Evolutionary conservation across 768 basidiomycete species (phyloP), one percentile per base, ranked within the genome.

Genomic region (Pleurotus pulmonarius): DNA sequence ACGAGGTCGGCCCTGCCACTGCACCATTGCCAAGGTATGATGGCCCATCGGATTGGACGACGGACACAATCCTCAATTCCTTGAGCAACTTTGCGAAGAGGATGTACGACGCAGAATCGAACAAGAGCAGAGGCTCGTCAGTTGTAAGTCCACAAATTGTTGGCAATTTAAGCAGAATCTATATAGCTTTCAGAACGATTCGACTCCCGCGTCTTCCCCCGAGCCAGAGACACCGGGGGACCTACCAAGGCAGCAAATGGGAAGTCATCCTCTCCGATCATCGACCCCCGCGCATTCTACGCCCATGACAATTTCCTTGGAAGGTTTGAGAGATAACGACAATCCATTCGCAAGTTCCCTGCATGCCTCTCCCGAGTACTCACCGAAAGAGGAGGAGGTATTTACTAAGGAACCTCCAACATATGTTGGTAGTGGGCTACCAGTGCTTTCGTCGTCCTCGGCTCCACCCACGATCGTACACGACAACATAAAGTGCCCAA

Each of bases 31-130:
- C 82, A 49, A 70, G 73, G 44, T 83, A 82, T 66, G 45, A 59
- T 57, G 83, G 83, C 3, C 80, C 79, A 4, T 45, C 68, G 40
- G 76, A 82, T 66, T 78, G 78, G 78, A 76, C 80, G 61, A 83
- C 77, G 11, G 78, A 83, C 52, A 67, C 73, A 57, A 81, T 84
- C 59, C 63, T 79, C 26, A 73, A 77, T 49, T 79, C 79, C 13
- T 72, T 83, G 56, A 65, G 67, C 22, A 70, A 70, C 25, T 69
- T 83, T 57, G 75, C 76, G 1, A 68, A 73, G 34, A 73, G 81
- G 59, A 77, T 81, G 75, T 71, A 76, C 56, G 75, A 72, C 26
- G 79, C 83, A 22, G 83, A 82, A 60, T 73, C 77, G 2, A 60
- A 67, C 12, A 34, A 34, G 29, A 34, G 29, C 29, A 34, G 29